Evolutionary conservation across 805 yeast species (phyloP).

Genomic region (Wickerhamiella slavikovae): DNA sequence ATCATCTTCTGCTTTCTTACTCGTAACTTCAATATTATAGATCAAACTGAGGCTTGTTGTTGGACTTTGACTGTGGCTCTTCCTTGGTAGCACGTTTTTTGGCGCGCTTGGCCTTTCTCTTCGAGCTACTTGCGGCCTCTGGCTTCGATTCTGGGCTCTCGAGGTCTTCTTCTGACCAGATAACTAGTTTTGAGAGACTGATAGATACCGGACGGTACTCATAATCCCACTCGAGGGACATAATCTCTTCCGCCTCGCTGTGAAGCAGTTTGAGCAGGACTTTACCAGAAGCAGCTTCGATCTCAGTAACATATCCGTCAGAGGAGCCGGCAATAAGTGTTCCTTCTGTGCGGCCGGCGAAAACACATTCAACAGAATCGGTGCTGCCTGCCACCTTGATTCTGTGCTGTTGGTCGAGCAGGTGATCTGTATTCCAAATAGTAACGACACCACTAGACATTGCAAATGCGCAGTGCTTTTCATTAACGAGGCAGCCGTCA

Average conservation of each 20-base stretch:
- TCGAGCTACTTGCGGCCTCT: neutral
- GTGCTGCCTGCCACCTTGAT: slow-evolving; percentile 39
- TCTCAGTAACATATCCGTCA: slow-evolving; percentile 49
- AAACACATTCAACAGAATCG: slow-evolving; percentile 51
- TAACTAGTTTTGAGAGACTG: slow-evolving; percentile 61
- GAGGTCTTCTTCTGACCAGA: slow-evolving; percentile 34
- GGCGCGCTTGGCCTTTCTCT: neutral
- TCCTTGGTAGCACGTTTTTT: neutral
- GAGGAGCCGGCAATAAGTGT: slow-evolving; percentile 34
- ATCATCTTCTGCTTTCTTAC: neutral
- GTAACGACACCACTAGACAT: slow-evolving; percentile 85
- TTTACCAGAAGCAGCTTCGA: slow-evolving; percentile 43
- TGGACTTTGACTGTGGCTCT: neutral
- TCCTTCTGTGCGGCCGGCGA: slow-evolving; percentile 25
- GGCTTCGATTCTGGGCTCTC: neutral
- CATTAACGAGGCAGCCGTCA: slow-evolving; percentile 43
- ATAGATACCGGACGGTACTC: slow-evolving; percentile 64
- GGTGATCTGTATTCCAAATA: slow-evolving; percentile 51
- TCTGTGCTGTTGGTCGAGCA: slow-evolving; percentile 55
- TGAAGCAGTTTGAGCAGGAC: slow-evolving; percentile 49
- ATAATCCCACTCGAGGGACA: slow-evolving; percentile 54
- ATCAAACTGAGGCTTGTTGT: neutral
- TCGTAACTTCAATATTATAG: neutral
- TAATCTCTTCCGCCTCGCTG: slow-evolving; percentile 44
- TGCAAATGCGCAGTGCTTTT: slow-evolving; percentile 52